Percentiles rank a stretch among this genome's conserved stretches.
Evolutionary conservation across 306 rosid species (phyloP).

Genomic region (Calophaca sinica): DNA sequence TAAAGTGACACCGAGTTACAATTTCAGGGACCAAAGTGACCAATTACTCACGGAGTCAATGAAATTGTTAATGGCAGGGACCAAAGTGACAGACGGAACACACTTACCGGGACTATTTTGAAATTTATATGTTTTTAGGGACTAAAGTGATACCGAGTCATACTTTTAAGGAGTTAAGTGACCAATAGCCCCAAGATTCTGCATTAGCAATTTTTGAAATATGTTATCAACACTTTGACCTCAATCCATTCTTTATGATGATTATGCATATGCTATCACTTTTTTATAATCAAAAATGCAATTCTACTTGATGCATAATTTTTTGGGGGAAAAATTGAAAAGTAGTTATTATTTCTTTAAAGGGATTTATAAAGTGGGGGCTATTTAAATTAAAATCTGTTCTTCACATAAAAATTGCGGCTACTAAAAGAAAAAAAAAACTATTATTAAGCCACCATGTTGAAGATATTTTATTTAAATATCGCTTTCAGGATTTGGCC

Average conservation of each 20-base stretch:
- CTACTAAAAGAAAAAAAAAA: neutral
- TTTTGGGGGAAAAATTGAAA: neutral
- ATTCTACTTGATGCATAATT: conserved; percentile 6
- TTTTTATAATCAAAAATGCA: neutral
- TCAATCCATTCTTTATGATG: conserved; percentile 29
- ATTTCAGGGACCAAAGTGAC: no score
- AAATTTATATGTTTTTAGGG: no score
- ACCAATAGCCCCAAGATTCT: no score
- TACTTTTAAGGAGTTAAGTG: no score
- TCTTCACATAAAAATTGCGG: neutral
- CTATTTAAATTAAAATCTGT: neutral
- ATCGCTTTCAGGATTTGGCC: conserved; percentile 55
- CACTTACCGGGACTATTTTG: no score
- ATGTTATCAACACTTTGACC: conserved; percentile 37
- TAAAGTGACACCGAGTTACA: no score
- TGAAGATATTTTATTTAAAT: conserved; percentile 52
- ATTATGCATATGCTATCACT: conserved; percentile 4
- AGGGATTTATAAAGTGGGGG: neutral
- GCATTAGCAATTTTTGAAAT: conserved; percentile 32
- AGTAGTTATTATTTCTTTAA: neutral
- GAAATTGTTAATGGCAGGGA: no score
- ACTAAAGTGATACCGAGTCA: no score
- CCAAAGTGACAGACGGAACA: no score
- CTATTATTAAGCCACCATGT: conserved; percentile 37
- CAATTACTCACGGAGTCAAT: no score